Evolutionary conservation across 1,284 basidiomycete species (phyloP).

Genomic region (Cryptococcus maquisensis): DNA sequence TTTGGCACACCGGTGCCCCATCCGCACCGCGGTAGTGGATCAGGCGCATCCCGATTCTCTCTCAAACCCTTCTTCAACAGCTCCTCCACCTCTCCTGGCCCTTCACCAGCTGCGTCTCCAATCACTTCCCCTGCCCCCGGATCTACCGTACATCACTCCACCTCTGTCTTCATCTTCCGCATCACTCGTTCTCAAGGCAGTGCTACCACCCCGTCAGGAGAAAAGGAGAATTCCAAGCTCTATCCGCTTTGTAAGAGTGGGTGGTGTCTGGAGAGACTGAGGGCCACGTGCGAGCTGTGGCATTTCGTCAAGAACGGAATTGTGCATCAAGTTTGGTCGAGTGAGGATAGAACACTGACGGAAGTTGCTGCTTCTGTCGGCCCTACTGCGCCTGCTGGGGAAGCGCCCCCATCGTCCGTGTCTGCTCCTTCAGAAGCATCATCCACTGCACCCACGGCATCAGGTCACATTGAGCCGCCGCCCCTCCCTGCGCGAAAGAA

Average conservation of each 20-base stretch:
- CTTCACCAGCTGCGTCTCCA: conserved; percentile 29
- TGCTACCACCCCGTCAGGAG: conserved; percentile 29
- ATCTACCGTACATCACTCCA: conserved; percentile 6
- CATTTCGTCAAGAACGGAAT: conserved; percentile 76
- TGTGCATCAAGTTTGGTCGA: conserved; percentile 79
- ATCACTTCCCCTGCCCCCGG: conserved; percentile 24
- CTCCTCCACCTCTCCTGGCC: conserved; percentile 21
- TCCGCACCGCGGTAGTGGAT: conserved; percentile 12
- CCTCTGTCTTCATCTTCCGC: conserved; percentile 49
- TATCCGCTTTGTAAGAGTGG: conserved; percentile 72
- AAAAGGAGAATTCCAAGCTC: conserved; percentile 31
- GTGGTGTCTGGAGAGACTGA: conserved; percentile 54
- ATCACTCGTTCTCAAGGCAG: conserved; percentile 29
- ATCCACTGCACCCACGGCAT: not conserved
- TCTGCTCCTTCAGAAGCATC: not conserved
- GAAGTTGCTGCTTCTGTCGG: not conserved
- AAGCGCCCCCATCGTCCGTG: not conserved
- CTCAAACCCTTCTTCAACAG: conserved; percentile 40
- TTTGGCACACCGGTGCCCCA: conserved; percentile 32
- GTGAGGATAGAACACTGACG: conserved; percentile 55
- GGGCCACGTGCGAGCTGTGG: conserved; percentile 88
- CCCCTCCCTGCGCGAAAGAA: conserved; percentile 24
- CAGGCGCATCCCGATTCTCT: conserved; percentile 34
- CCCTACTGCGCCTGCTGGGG: not conserved
- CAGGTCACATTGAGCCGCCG: conserved; percentile 2